Percentiles rank a stretch among this genome's conserved stretches.
These are phyloP conservation scores for Candida neerlandica DNA, from an alignment of 1,139 yeast species.

Conservation along the genomic window DNA sequence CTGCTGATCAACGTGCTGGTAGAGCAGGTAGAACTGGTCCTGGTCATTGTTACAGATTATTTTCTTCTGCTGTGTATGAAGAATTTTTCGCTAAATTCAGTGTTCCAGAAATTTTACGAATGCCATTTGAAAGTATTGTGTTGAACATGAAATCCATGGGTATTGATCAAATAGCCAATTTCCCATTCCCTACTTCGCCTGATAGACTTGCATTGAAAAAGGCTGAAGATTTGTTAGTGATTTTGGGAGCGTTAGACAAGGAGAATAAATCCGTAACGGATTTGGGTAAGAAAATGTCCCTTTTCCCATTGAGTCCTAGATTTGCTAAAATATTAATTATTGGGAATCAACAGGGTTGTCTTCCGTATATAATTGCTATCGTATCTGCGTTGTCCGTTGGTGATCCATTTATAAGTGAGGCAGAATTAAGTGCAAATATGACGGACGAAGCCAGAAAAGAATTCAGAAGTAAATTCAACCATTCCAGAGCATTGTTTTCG, in stretches of 20 bases:
- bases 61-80: slow-evolving; percentile 94
- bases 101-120: slow-evolving; percentile 85
- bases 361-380: slow-evolving; percentile 84
- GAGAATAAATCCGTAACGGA: slow-evolving; percentile 59
- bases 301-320: slow-evolving; percentile 92
- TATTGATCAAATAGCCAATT: slow-evolving; percentile 82
- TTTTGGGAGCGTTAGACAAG: slow-evolving; percentile 76
- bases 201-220: slow-evolving; percentile 58
- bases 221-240: slow-evolving; percentile 69
- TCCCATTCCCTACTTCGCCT: slow-evolving; percentile 98
- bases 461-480: slow-evolving; percentile 51
- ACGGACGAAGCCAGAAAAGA: slow-evolving; percentile 31
- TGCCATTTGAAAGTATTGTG: slow-evolving; percentile 96
- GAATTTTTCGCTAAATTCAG: slow-evolving; percentile 81
- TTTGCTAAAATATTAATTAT: slow-evolving; percentile 87
- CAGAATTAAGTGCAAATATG: slow-evolving; percentile 48
- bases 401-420: slow-evolving; percentile 79
- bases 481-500: slow-evolving; percentile 61
- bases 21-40: slow-evolving; percentile 99
- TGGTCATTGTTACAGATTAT: slow-evolving; percentile 93
- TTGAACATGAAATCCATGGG: slow-evolving; percentile 97
- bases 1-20: slow-evolving; percentile 94
- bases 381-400: slow-evolving; percentile 95
- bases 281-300: slow-evolving; percentile 82
- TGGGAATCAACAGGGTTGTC: slow-evolving; percentile 84